phyloP scores from a whole-genome alignment of 225 moss, liverwort and hornwort genomes.

The Pseudoscleropodium purum region DNA sequence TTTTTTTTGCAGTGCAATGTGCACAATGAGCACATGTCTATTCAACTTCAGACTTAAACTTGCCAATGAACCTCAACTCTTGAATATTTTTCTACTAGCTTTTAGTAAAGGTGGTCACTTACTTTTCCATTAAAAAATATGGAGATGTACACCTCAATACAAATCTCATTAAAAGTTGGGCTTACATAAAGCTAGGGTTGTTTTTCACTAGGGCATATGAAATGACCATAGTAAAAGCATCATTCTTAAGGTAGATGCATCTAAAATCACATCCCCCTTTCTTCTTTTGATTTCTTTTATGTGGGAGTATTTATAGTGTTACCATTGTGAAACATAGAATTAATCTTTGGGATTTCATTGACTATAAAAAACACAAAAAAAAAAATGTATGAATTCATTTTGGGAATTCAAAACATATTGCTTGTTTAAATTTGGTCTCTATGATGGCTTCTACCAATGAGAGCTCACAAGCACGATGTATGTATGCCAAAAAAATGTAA shows the following conservation, averaged over 20 bases:
- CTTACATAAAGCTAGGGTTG: not conserved
- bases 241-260: no score
- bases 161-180: no score
- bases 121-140: not conserved
- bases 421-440: not conserved
- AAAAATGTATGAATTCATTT: not conserved
- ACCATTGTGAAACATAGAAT: not conserved
- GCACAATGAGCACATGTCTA: not conserved
- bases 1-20: not conserved
- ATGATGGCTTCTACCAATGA: not conserved
- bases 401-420: accelerated
- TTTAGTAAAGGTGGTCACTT: not conserved
- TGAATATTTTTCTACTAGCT: accelerated
- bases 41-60: not conserved
- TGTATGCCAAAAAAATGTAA: not conserved
- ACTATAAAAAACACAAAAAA: not conserved
- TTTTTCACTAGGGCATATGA: not conserved
- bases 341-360: not conserved
- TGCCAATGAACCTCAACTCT: not conserved
- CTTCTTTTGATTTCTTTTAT: not conserved
- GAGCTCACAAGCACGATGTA: not conserved
- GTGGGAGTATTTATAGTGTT: not conserved
- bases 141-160: not conserved
- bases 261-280: no score
- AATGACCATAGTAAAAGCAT: not conserved